These are phyloP conservation scores for Claviceps sp. DNA, from an alignment of 2,329 filamentous ascomycete genomes.

Conservation along the genomic window DNA sequence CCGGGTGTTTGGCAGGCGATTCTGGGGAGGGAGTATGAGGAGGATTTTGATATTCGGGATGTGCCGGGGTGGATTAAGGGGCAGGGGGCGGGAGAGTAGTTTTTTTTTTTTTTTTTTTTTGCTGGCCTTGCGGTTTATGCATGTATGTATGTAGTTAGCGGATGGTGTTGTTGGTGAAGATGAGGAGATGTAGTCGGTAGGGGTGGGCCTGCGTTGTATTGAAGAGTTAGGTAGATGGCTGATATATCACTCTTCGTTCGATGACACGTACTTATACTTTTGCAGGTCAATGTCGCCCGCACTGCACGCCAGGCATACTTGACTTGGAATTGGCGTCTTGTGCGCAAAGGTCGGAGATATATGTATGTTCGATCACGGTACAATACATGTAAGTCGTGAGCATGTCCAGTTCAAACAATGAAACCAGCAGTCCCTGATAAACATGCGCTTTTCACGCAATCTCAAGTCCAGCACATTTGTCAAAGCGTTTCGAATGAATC, in stretches of 20 bases:
- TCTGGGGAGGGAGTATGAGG: constrained; percentile 42
- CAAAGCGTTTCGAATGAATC: background rate
- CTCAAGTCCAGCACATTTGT: background rate
- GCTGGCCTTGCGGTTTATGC: background rate
- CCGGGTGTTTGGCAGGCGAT: constrained; percentile 61
- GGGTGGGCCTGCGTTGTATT: no score
- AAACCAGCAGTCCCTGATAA: background rate
- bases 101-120: background rate
- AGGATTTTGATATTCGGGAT: constrained; percentile 46
- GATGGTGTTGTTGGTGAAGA: no score
- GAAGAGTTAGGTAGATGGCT: no score
- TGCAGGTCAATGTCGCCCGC: no score
- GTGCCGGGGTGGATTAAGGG: constrained; percentile 65
- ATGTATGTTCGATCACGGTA: no score
- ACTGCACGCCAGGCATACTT: no score
- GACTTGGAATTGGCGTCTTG: no score
- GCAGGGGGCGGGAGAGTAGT: constrained; percentile 4
- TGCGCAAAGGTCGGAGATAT: no score
- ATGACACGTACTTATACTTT: no score
- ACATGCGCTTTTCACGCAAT: background rate
- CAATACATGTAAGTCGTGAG: background rate
- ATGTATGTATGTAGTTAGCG: background rate
- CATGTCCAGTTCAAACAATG: background rate
- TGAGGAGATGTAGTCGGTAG: no score
- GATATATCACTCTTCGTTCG: no score